Percentiles rank a stretch among this genome's conserved stretches.
These are phyloP conservation scores for Aspergillus tamarii DNA, from an alignment of 2,329 filamentous ascomycete genomes.

Conservation along the genomic window DNA sequence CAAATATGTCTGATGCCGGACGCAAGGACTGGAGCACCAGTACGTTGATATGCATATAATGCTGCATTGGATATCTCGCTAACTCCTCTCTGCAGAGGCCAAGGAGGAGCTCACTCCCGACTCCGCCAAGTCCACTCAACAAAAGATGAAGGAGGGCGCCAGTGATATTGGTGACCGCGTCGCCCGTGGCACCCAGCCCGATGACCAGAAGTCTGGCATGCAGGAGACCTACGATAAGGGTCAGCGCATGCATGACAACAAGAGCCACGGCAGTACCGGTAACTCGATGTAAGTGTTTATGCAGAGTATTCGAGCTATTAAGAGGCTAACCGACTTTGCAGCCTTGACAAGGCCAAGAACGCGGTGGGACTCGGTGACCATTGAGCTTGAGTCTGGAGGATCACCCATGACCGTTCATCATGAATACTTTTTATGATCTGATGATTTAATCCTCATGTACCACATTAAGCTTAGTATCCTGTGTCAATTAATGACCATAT, in stretches of 20 bases:
- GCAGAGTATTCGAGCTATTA: neutral
- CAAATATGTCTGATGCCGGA: conserved; percentile 62
- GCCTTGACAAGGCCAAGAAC: conserved; percentile 50
- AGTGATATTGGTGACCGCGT: conserved; percentile 61
- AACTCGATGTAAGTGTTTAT: conserved; percentile 44
- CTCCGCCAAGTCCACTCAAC: conserved; percentile 62
- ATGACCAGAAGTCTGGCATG: conserved; percentile 57
- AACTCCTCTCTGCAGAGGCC: conserved; percentile 49
- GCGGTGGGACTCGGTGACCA: conserved; percentile 44
- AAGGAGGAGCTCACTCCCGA: conserved; percentile 62
- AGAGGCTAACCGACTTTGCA: conserved; percentile 23
- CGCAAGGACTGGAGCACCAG: conserved; percentile 64
- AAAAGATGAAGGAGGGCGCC: conserved; percentile 61
- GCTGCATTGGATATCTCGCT: conserved; percentile 2
- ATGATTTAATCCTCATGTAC: conserved; percentile 30
- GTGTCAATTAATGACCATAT: conserved; percentile 13
- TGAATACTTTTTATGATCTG: conserved; percentile 19
- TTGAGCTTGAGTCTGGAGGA: conserved; percentile 9
- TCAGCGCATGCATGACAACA: conserved; percentile 49
- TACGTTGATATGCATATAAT: conserved; percentile 27
- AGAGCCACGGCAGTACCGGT: conserved; percentile 41
- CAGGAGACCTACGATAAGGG: conserved; percentile 58
- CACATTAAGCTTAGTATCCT: neutral
- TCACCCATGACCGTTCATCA: neutral
- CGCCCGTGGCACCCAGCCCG: conserved; percentile 54